Evolutionary conservation across 257 asterid species (phyloP).

Genomic region (Scutellaria barbata): DNA sequence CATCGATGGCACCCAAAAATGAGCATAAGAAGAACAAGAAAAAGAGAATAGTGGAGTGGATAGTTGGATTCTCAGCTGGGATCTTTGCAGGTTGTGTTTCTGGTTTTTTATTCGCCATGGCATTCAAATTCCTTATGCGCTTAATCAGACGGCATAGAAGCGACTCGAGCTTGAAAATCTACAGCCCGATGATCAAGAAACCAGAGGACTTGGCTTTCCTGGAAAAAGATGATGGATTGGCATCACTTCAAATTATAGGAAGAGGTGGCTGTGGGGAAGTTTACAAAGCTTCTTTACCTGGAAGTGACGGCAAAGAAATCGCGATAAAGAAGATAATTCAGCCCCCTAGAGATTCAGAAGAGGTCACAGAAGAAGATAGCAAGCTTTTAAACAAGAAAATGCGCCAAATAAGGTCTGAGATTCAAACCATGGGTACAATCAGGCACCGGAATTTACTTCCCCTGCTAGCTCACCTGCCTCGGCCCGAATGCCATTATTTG

Average conservation of each 20-base stretch:
- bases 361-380: conserved; percentile 69
- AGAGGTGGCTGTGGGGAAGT: conserved; percentile 93
- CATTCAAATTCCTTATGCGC: conserved; percentile 47
- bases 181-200: conserved; percentile 75
- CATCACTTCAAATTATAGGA: conserved; percentile 68
- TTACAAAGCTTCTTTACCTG: conserved; percentile 72
- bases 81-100: conserved; percentile 57
- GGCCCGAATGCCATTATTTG: conserved; percentile 76
- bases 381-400: conserved; percentile 68
- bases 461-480: conserved; percentile 78
- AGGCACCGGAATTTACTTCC: conserved; percentile 83
- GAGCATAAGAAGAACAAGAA: conserved; percentile 39
- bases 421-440: conserved; percentile 86
- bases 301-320: conserved; percentile 74
- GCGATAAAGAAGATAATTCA: conserved; percentile 82
- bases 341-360: conserved; percentile 62
- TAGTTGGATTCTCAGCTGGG: conserved; percentile 74
- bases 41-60: conserved; percentile 45
- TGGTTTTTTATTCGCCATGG: conserved; percentile 53
- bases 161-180: conserved; percentile 62
- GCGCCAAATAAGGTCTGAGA: conserved; percentile 86
- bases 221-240: conserved; percentile 68
- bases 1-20: conserved; percentile 14
- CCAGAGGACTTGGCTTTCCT: conserved; percentile 89
- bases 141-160: conserved; percentile 43